A percentile compares a stretch with the other conserved stretches of the same genome.
Conservation (phyloP, 148 eudicot genomes). For the Rhododendron vialii region DNA sequence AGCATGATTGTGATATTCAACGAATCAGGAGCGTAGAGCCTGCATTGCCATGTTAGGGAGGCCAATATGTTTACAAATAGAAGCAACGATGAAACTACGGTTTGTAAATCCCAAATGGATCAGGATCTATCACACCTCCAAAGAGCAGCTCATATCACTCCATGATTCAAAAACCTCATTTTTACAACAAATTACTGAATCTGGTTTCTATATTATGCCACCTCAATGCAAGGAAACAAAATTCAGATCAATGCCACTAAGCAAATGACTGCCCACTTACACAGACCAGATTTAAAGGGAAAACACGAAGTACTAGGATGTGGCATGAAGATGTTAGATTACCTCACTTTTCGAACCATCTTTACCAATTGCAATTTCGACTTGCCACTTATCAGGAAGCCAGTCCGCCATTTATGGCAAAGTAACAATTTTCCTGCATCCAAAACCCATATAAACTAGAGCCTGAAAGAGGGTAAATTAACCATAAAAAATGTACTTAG, state of each 20-base stretch:
- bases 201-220: background rate
- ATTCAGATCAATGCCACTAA: background rate
- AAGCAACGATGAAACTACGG: background rate
- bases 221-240: background rate
- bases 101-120: background rate
- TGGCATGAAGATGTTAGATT: background rate
- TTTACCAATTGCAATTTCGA: background rate
- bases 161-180: background rate
- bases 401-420: constrained; percentile 3
- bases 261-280: background rate
- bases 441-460: background rate
- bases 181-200: background rate
- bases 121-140: background rate
- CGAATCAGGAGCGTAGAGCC: background rate
- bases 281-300: background rate
- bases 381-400: constrained; percentile 10
- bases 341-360: constrained; percentile 7
- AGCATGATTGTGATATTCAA: background rate
- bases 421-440: background rate
- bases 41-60: background rate
- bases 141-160: background rate
- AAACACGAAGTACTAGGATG: background rate
- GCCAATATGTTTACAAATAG: background rate
- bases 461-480: background rate
- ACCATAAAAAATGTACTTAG: background rate